Percentiles rank a stretch among this genome's conserved stretches.
phyloP scores from a whole-genome alignment of 1,139 yeast species.

The Kodamaea derodonti region DNA sequence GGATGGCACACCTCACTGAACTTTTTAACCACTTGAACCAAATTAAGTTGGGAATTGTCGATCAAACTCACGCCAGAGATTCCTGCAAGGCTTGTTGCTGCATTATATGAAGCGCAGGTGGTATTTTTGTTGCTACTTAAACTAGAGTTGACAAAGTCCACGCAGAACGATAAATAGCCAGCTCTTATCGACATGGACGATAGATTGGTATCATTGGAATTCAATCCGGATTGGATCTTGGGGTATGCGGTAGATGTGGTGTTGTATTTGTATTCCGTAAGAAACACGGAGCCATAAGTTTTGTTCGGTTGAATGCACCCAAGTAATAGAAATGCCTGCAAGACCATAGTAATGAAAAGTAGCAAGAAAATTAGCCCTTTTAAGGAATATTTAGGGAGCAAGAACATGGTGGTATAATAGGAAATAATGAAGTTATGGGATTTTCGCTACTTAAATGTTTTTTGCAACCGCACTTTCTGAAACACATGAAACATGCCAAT shows the following conservation, averaged over 20 bases:
- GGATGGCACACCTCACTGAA: conserved; percentile 53
- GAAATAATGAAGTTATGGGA: too few species aligned
- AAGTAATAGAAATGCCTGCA: conserved; percentile 48
- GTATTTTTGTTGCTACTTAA: conserved; percentile 11
- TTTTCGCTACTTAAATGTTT: too few species aligned
- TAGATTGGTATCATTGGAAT: conserved; percentile 16
- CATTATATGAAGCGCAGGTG: conserved; percentile 31
- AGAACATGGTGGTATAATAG: neutral
- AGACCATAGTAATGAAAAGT: conserved; percentile 35
- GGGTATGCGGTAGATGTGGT: conserved; percentile 34
- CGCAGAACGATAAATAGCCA: conserved; percentile 53
- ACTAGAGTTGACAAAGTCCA: conserved; percentile 18
- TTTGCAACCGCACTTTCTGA: too few species aligned
- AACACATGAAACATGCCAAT: too few species aligned
- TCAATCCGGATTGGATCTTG: conserved; percentile 29
- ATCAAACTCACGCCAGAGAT: conserved; percentile 23
- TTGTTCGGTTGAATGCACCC: conserved; percentile 44
- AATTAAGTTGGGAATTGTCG: conserved; percentile 20
- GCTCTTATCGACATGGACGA: conserved; percentile 37
- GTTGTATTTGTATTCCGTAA: conserved; percentile 46
- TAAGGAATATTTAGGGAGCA: conserved; percentile 2
- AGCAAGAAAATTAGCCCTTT: conserved; percentile 11
- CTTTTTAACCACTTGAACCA: conserved; percentile 36
- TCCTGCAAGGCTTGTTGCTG: conserved; percentile 18
- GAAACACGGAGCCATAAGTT: conserved; percentile 43